Base-by-base conservation (phyloP, 306 rosid genomes). In the Dryas drummondii region DNA sequence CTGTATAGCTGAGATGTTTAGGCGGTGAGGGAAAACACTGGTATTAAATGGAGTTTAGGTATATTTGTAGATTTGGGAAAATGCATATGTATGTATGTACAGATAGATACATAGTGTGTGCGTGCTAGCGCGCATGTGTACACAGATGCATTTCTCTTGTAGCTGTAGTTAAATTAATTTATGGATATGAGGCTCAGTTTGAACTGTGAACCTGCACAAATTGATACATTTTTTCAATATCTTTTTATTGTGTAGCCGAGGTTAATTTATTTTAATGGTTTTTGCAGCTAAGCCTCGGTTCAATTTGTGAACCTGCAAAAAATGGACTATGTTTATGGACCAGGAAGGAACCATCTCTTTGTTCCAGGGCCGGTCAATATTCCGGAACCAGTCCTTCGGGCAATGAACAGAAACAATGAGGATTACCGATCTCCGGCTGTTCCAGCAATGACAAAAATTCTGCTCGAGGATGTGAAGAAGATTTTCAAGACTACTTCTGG, bases 291-390 rank as follows among this genome's bases (percentile, higher is more conserved):
- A 76, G 85, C 87, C 71, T 71, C 68, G 78, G 75, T 50, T 70
- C 65, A 75, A 47, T 68, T 81, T 72, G 76, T 61, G 61, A 70
- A 69, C 42, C 72, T 83, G 77, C 37, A 78, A 49, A 83, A 90
- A 78, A 96, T 96, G 99, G 99, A 96, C 78, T 73, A 89, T 40
- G 73, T 89, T 5, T 64, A 96, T 86, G 99, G 74, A 84, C 98
- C 99, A 41, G 99, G 99, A 85, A 90, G 86, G 72, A 80, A 92
- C 93, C 99, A 96, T 75, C 98, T 96, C 82, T 96, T 96, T 79
- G 99, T 96, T 67, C 99, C 99, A 2, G 99, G 99, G 83, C 99
- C 99, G 0, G 99, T 96, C 73, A 96, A 96, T 85, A 92, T 96
- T 80, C 99, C 98, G 0, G 99, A 96, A 55, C 91, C 82, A 11